Percentiles rank a stretch among this genome's conserved stretches.
Conservation (phyloP, 306 rosid genomes). For the Crataegus laevigata region DNA sequence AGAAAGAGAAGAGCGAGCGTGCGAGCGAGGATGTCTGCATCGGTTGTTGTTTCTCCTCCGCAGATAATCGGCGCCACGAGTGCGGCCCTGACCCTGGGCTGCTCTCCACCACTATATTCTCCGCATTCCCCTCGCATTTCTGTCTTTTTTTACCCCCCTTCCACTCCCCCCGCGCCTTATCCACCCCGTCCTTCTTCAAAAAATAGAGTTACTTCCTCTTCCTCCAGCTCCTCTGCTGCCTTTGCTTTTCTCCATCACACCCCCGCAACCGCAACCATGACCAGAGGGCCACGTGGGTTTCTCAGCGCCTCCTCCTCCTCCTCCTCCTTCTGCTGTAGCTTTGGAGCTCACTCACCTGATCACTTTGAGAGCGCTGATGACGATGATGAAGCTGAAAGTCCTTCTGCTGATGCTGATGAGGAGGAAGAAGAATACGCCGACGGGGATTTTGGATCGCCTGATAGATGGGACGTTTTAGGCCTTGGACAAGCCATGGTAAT, state of each 20-base stretch:
- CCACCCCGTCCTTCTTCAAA: neutral
- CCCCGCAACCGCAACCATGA: slow-evolving; percentile 15
- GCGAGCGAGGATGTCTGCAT: slow-evolving; percentile 3
- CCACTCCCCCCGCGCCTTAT: neutral
- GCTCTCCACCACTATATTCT: slow-evolving; percentile 12
- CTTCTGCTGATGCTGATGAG: slow-evolving; percentile 14
- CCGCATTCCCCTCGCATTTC: slow-evolving; percentile 18
- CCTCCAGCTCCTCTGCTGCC: neutral
- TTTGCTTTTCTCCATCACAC: slow-evolving; percentile 20
- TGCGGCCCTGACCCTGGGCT: neutral
- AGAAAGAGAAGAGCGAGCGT: neutral
- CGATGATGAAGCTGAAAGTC: slow-evolving; percentile 20
- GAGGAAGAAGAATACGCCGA: neutral
- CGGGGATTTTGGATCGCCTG: slow-evolving; percentile 39
- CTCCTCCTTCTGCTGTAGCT: neutral
- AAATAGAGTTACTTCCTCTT: neutral
- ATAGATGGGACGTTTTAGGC: slow-evolving; percentile 88
- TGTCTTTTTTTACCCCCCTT: neutral
- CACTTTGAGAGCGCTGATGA: slow-evolving; percentile 23
- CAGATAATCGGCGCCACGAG: slow-evolving; percentile 8
- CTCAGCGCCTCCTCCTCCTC: slow-evolving; percentile 6
- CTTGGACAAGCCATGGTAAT: slow-evolving; percentile 98
- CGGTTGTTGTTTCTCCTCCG: slow-evolving; percentile 4
- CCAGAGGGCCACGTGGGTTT: slow-evolving; percentile 4
- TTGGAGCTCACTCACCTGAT: neutral